Evolutionary conservation across 2,329 filamentous ascomycete species (phyloP).

Genomic region (Penicillium sp.): DNA sequence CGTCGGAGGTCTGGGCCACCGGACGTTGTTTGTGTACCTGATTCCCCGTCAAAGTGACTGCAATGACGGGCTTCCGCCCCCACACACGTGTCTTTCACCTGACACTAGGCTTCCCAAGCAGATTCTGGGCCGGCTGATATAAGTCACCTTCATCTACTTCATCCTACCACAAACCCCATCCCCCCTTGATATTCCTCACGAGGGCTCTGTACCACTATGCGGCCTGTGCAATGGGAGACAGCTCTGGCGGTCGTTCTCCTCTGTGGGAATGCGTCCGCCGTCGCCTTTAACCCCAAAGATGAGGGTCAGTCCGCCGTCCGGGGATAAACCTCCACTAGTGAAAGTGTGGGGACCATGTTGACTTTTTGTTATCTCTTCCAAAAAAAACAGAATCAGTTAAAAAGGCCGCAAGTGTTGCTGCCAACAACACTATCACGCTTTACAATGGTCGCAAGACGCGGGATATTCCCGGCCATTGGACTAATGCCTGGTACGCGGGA

Average conservation of each 20-base stretch:
- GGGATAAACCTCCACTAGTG: neutral
- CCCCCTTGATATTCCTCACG: neutral
- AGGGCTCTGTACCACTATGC: neutral
- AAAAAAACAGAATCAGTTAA: slow-evolving; percentile 4
- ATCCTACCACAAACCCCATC: neutral
- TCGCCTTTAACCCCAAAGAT: slow-evolving; percentile 2
- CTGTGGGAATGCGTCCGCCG: slow-evolving; percentile 1
- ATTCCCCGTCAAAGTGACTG: too few species aligned
- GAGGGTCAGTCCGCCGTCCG: neutral
- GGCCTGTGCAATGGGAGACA: neutral
- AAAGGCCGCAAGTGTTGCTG: slow-evolving; percentile 2
- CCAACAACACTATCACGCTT: slow-evolving; percentile 2
- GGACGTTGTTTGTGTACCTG: too few species aligned
- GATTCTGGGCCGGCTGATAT: too few species aligned
- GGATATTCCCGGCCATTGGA: slow-evolving; percentile 17
- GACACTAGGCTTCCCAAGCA: too few species aligned
- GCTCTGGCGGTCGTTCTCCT: neutral
- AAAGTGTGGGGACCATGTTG: too few species aligned
- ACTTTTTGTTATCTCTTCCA: neutral
- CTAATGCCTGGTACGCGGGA: slow-evolving; percentile 51
- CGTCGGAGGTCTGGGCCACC: too few species aligned
- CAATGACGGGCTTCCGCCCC: too few species aligned
- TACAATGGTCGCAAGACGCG: neutral
- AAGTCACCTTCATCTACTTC: too few species aligned
- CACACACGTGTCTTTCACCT: too few species aligned